A percentile compares a stretch with the other conserved stretches of the same genome.
Conservation (phyloP, 129 eudicot genomes). For the Dittrichia graveolens region DNA sequence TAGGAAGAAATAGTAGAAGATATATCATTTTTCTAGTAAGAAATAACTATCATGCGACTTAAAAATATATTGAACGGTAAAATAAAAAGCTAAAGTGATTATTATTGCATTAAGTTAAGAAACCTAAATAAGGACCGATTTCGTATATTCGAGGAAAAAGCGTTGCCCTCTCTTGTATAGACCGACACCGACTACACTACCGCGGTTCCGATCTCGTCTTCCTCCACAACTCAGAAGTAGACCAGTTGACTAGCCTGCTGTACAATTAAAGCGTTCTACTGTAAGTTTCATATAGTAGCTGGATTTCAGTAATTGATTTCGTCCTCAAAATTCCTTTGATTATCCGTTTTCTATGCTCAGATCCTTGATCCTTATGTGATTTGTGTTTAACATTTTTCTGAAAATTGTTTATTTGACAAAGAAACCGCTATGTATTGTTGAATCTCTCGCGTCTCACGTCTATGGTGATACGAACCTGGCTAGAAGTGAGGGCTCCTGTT, state of each 20-base stretch:
- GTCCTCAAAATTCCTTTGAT: background rate
- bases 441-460: background rate
- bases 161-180: no score
- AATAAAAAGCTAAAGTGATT: no score
- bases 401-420: background rate
- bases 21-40: no score
- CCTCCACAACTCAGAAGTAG: background rate
- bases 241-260: background rate
- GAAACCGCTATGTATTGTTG: background rate
- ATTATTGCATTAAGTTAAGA: no score
- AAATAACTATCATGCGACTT: no score
- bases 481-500: constrained; percentile 10
- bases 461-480: background rate
- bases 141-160: no score
- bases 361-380: background rate
- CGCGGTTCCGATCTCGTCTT: no score
- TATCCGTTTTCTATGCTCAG: background rate
- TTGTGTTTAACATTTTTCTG: background rate
- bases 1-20: no score
- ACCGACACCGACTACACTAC: no score
- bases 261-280: background rate
- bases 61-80: no score
- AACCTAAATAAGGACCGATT: no score
- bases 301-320: background rate
- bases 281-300: constrained; percentile 26